Evolutionary conservation across 2,329 filamentous ascomycete species (phyloP).

Genomic region (Diaporthe sp.): DNA sequence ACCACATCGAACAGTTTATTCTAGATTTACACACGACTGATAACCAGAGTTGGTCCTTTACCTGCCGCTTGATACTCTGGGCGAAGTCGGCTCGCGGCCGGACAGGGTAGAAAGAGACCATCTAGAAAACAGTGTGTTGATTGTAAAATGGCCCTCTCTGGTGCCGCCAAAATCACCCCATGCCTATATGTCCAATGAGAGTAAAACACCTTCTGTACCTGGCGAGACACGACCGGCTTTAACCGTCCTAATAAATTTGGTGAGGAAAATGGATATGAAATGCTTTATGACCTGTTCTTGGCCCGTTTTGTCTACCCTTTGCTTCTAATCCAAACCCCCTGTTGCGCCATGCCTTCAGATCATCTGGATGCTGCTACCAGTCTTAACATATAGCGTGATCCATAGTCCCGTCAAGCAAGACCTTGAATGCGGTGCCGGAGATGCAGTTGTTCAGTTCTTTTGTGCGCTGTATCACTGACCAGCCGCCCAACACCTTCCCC

Average conservation of each 20-base stretch:
- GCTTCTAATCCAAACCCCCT: slow-evolving; percentile 5
- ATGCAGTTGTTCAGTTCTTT: background rate
- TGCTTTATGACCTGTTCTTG: background rate
- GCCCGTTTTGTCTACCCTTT: slow-evolving; percentile 32
- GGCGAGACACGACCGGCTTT: background rate
- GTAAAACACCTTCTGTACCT: no score
- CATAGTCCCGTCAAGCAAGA: background rate
- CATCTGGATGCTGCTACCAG: background rate
- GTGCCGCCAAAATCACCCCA: background rate
- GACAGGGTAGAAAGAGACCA: background rate
- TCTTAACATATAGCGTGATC: background rate
- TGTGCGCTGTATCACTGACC: background rate
- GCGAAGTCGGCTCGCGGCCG: background rate
- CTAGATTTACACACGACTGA: background rate
- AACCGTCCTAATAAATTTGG: background rate
- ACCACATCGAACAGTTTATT: background rate
- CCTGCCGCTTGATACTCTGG: background rate
- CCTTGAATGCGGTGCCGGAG: background rate
- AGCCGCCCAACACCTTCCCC: background rate
- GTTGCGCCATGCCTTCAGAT: slow-evolving; percentile 20
- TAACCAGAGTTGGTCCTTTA: background rate
- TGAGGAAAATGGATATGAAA: background rate
- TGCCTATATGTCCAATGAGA: background rate
- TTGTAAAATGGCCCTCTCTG: background rate
- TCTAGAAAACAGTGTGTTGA: background rate